phyloP scores from a whole-genome alignment of 2,329 filamentous ascomycete genomes.

The Endoconidiophora polonica region DNA sequence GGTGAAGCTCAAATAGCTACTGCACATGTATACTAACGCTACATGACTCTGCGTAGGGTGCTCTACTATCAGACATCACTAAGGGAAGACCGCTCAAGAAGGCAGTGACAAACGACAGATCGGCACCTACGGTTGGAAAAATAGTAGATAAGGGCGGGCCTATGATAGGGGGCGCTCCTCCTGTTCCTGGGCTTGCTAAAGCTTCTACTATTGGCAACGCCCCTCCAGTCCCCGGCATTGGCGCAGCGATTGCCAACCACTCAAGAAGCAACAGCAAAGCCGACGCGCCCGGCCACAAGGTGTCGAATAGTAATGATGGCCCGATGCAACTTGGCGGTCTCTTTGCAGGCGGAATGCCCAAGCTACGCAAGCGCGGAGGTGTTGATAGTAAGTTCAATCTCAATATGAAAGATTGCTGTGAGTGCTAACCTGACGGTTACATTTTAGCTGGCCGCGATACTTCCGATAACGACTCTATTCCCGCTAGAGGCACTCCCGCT shows the following conservation, averaged over 20 bases:
- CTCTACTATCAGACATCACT: constrained; percentile 71
- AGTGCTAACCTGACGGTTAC: background rate
- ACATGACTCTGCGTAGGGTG: constrained; percentile 39
- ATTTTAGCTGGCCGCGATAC: constrained; percentile 9
- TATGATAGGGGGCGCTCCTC: constrained; percentile 59
- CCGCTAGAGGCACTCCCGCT: constrained; percentile 23
- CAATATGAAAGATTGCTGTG: background rate
- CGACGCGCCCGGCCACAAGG: constrained; percentile 25
- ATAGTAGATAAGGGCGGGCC: constrained; percentile 28
- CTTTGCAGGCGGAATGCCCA: constrained; percentile 90
- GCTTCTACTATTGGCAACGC: constrained; percentile 53
- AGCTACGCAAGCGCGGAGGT: constrained; percentile 75
- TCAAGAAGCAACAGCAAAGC: constrained; percentile 74
- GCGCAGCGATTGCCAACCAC: constrained; percentile 41
- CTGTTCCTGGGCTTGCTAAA: constrained; percentile 30
- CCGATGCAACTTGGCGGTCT: constrained; percentile 73
- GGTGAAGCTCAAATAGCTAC: background rate
- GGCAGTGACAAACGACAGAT: constrained; percentile 80
- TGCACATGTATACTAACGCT: constrained; percentile 12
- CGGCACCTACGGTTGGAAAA: constrained; percentile 53
- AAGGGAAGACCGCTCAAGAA: constrained; percentile 74
- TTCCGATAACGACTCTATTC: background rate
- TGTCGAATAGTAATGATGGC: constrained; percentile 27
- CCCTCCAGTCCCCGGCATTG: constrained; percentile 50
- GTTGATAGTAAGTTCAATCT: constrained; percentile 37